Evolutionary conservation across 192 early-diverging fungal species (phyloP).

Genomic region (Entrophospora sp.): DNA sequence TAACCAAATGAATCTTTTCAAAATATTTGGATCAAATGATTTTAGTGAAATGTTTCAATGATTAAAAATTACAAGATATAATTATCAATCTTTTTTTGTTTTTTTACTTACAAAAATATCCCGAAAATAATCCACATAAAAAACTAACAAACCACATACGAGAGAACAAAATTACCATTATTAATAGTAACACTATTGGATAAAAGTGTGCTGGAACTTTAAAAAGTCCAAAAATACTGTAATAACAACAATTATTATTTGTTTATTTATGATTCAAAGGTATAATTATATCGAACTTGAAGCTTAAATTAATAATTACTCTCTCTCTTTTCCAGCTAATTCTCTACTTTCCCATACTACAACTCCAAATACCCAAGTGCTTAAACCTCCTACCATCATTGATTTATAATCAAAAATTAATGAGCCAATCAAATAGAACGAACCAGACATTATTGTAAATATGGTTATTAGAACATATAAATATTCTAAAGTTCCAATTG

Average conservation of each 20-base stretch:
- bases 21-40: too few species aligned
- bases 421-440: neutral
- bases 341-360: conserved; percentile 16
- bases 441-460: conserved; percentile 9
- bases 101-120: conserved; percentile 19
- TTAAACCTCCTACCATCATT: conserved; percentile 3
- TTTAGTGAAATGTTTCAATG: too few species aligned
- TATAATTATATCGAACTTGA: neutral
- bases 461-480: neutral
- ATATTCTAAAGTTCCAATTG: conserved; percentile 1
- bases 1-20: conserved; percentile 18
- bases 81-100: too few species aligned
- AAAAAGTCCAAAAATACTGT: conserved; percentile 2
- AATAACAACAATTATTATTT: neutral
- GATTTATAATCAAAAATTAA: neutral
- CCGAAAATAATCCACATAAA: conserved; percentile 8
- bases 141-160: conserved; percentile 2
- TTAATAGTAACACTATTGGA: conserved; percentile 7
- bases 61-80: too few species aligned
- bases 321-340: conserved; percentile 1
- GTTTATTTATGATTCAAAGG: too few species aligned
- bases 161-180: conserved; percentile 12
- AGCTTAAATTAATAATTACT: neutral
- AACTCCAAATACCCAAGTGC: conserved; percentile 16
- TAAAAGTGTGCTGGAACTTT: conserved; percentile 14